phyloP scores from a whole-genome alignment of 306 rosid genomes.

The Vigna angularis region DNA sequence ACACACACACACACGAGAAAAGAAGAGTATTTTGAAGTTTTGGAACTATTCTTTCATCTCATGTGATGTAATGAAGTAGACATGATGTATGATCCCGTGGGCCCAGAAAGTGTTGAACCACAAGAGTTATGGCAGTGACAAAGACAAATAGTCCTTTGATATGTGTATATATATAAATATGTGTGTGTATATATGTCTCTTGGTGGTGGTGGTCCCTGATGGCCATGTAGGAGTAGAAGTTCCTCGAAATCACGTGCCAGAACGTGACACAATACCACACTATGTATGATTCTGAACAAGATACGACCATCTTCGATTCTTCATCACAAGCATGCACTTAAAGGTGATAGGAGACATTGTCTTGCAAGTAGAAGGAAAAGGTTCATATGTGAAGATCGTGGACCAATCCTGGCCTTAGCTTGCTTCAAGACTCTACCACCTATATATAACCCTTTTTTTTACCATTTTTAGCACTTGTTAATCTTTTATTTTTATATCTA shows the following conservation, averaged over 20 bases:
- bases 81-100: constrained; percentile 10
- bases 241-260: constrained; percentile 41
- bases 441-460: neutral
- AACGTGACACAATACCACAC: neutral
- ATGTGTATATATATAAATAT: neutral
- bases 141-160: neutral
- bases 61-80: constrained; percentile 12
- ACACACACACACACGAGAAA: too few relatives aligned
- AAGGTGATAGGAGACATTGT: neutral
- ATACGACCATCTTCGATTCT: neutral
- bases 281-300: neutral
- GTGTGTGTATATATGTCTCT: neutral
- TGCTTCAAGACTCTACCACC: neutral
- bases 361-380: neutral
- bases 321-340: neutral
- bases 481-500: neutral
- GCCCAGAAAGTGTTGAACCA: constrained; percentile 24
- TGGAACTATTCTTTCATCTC: neutral
- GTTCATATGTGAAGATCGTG: neutral
- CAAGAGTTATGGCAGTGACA: constrained; percentile 21
- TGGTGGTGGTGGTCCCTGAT: constrained; percentile 20
- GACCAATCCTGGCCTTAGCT: neutral
- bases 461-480: neutral
- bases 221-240: constrained; percentile 17
- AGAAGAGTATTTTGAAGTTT: neutral